A percentile compares a stretch with the other conserved stretches of the same genome.
These are phyloP conservation scores for Artemisia argyi DNA, from an alignment of 129 eudicot species.

Conservation along the genomic window DNA sequence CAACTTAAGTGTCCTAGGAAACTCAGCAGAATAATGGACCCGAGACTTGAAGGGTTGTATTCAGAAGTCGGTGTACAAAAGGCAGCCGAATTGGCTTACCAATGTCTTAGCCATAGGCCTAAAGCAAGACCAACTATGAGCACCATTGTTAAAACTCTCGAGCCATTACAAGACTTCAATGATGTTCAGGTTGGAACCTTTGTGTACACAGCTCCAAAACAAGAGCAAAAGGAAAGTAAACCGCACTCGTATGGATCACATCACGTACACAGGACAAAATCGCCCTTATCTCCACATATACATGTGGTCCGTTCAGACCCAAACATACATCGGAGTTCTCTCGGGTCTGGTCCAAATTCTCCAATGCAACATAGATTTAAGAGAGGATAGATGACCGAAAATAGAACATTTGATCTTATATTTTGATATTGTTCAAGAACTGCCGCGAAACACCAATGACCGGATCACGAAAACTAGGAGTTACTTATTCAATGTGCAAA, in stretches of 20 bases:
- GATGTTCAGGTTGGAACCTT: constrained; percentile 46
- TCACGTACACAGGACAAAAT: constrained; percentile 38
- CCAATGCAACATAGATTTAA: constrained; percentile 43
- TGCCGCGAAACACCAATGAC: not conserved
- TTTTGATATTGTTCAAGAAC: too few relatives aligned
- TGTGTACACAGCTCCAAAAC: constrained; percentile 65
- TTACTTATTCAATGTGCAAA: too few relatives aligned
- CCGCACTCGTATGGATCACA: constrained; percentile 28
- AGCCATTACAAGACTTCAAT: constrained; percentile 46
- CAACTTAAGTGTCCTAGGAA: constrained; percentile 50
- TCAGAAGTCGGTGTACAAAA: constrained; percentile 66
- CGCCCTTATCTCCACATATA: constrained; percentile 36
- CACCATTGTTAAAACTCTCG: constrained; percentile 53
- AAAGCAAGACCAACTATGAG: constrained; percentile 69
- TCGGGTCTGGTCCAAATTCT: constrained; percentile 39
- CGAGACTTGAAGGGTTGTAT: constrained; percentile 75
- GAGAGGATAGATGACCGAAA: constrained; percentile 23
- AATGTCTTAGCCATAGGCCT: constrained; percentile 74
- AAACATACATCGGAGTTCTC: constrained; percentile 20
- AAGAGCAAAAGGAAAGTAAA: constrained; percentile 23
- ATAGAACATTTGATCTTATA: too few relatives aligned
- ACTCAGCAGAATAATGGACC: constrained; percentile 71
- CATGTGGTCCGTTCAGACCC: constrained; percentile 31
- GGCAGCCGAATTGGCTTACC: constrained; percentile 80
- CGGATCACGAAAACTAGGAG: not conserved